Evolutionary conservation across 169 alveolate species (phyloP).

Genomic region (Amoebophrya sp.): DNA sequence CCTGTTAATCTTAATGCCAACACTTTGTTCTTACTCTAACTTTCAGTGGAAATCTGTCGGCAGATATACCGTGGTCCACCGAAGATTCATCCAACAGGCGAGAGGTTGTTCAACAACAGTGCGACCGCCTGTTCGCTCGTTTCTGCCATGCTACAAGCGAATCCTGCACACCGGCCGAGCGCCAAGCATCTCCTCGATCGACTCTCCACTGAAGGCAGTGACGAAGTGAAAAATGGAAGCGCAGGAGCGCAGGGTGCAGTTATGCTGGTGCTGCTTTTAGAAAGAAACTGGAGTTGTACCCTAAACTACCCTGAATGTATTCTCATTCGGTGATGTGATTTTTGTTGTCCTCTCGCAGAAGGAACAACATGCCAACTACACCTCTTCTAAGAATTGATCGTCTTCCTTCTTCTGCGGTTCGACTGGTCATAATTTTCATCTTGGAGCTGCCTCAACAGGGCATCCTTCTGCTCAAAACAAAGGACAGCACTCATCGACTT

Average conservation of each 20-base stretch:
- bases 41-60: neutral
- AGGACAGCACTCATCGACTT: no score
- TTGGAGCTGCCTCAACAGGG: no score
- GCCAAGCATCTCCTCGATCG: neutral
- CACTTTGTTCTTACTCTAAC: no score
- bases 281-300: no score
- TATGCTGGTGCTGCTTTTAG: no score
- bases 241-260: no score
- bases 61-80: neutral
- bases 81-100: no score
- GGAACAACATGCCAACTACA: neutral
- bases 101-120: neutral
- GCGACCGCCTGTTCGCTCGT: neutral
- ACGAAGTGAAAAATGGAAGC: neutral
- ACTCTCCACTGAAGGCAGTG: neutral
- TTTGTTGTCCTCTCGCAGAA: neutral
- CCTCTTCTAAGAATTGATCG: no score
- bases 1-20: no score
- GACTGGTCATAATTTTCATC: no score
- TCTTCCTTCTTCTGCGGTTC: no score
- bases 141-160: neutral
- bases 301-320: neutral
- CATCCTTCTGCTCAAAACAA: no score
- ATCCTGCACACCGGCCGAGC: neutral
- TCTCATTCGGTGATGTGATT: neutral